Evolutionary conservation across 2,329 filamentous ascomycete species (phyloP), one percentile per base, ranked within the genome.

Genomic region (Metarhizium album): DNA sequence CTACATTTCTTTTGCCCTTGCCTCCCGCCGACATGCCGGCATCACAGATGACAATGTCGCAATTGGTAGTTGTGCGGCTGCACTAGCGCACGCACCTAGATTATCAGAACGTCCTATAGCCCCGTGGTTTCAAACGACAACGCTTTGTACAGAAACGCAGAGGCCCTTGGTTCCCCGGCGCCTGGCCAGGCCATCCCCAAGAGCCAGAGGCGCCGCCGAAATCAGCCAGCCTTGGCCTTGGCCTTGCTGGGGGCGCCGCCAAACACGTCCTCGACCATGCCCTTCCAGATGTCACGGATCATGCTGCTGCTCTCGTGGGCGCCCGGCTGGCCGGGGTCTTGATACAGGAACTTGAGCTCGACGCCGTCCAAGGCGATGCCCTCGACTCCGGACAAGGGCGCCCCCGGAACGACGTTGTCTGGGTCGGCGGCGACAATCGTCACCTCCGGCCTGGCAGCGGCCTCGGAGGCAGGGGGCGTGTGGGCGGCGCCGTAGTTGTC

Each of bases 371-470:
- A 59, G 45, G 74, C 72, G 57, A 80, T 74, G n/a, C 73, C 73
- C 59, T 81, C 76, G n/a, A 82, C 70, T 60, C 78, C 76, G 8
- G 75, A 76, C 52, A 83, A 65, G 4, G 78, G 72, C 4, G 72
- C 68, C 2, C 72, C 70, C 3, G 76, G 69, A 3, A 74, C 62
- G 27, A 80, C 75, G 42, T 67, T 65, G 20, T 76, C 76, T 0
- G 80, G 79, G 65, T 81, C 67, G 6, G 73, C 70, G 11, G 79
- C 80, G 27, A 84, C 67, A 54, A 84, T 74, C 57, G 70, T 70
- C 60, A 78, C 78, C 61, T 76, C 67, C 16, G 72, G 69, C 5
- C 66, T 58, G 38, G 75, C 55, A 9, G 73, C 68, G 4, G 62
- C 65, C 52, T 77, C 72, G 13, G 60, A 49, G 14, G 66, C 62